Evolutionary conservation across 2,329 filamentous ascomycete species (phyloP).

Genomic region (Xylaria sp.): DNA sequence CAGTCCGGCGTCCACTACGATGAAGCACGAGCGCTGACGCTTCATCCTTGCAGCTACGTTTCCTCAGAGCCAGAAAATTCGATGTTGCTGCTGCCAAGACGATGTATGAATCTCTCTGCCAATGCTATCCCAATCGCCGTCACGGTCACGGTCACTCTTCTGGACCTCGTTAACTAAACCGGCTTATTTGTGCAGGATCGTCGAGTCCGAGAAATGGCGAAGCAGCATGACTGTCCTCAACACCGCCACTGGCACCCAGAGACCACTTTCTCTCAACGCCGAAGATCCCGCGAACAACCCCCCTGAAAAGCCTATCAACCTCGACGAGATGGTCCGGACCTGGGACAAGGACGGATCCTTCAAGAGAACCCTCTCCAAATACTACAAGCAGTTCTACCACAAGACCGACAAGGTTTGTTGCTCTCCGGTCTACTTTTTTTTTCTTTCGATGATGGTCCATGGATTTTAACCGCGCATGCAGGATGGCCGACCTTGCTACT

Average conservation of each 20-base stretch:
- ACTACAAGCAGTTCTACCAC: slow-evolving; percentile 99
- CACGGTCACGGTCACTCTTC: neutral
- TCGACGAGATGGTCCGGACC: slow-evolving; percentile 61
- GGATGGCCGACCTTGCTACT: slow-evolving; percentile 96
- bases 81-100: slow-evolving; percentile 76
- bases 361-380: slow-evolving; percentile 74
- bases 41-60: slow-evolving; percentile 59
- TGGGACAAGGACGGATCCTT: slow-evolving; percentile 63
- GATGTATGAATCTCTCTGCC: slow-evolving; percentile 56
- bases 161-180: neutral
- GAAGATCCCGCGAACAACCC: slow-evolving; percentile 14
- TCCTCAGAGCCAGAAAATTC: slow-evolving; percentile 92
- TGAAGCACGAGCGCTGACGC: slow-evolving; percentile 1
- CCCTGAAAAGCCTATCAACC: slow-evolving; percentile 37
- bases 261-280: slow-evolving; percentile 9
- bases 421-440: neutral
- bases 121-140: neutral
- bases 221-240: slow-evolving; percentile 74
- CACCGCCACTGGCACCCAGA: slow-evolving; percentile 55
- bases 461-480: slow-evolving; percentile 34
- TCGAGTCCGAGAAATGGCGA: slow-evolving; percentile 87
- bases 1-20: neutral
- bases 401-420: slow-evolving; percentile 72
- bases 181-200: slow-evolving; percentile 58
- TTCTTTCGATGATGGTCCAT: neutral